Conservation (phyloP, 352 stramenopile species). For the Pythium sukuiense region DNA sequence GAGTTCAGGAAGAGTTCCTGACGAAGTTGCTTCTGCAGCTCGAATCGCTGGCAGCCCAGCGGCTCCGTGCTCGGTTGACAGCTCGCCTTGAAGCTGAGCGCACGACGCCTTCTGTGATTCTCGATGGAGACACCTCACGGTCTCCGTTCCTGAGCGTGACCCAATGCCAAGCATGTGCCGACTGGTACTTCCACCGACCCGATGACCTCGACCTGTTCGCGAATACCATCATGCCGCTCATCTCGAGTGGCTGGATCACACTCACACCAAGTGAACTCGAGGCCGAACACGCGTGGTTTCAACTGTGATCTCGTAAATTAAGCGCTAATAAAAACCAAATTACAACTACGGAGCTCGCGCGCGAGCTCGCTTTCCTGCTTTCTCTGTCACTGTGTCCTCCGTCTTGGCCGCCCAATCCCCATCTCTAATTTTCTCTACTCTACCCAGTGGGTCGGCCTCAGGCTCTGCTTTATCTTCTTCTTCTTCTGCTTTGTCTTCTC, state of each 20-base stretch:
- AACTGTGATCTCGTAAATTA: constrained; percentile 27
- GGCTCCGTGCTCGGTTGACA: constrained; percentile 37
- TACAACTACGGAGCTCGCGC: constrained; percentile 17
- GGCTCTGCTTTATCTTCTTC: constrained; percentile 3
- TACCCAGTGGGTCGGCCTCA: constrained; percentile 16
- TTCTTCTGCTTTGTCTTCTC: constrained; percentile 6
- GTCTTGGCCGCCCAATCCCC: constrained; percentile 5
- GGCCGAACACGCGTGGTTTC: constrained; percentile 30
- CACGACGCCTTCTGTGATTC: not conserved
- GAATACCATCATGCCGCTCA: constrained; percentile 35
- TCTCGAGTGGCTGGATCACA: constrained; percentile 38
- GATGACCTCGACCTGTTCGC: constrained; percentile 31
- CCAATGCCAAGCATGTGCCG: constrained; percentile 40
- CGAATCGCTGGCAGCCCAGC: constrained; percentile 36
- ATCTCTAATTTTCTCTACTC: constrained; percentile 25
- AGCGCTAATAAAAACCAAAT: constrained; percentile 14
- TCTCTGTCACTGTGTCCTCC: not conserved
- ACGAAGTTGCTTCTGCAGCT: constrained; percentile 32
- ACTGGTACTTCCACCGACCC: constrained; percentile 24
- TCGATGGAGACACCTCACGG: constrained; percentile 10
- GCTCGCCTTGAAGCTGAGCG: constrained; percentile 33
- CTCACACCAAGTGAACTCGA: constrained; percentile 29
- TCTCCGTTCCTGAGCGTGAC: constrained; percentile 37
- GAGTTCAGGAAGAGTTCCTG: constrained; percentile 33
- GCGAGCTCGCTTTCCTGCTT: constrained; percentile 9